Conservation (phyloP, 768 basidiomycete genomes). For the Termitomyces titanicus region DNA sequence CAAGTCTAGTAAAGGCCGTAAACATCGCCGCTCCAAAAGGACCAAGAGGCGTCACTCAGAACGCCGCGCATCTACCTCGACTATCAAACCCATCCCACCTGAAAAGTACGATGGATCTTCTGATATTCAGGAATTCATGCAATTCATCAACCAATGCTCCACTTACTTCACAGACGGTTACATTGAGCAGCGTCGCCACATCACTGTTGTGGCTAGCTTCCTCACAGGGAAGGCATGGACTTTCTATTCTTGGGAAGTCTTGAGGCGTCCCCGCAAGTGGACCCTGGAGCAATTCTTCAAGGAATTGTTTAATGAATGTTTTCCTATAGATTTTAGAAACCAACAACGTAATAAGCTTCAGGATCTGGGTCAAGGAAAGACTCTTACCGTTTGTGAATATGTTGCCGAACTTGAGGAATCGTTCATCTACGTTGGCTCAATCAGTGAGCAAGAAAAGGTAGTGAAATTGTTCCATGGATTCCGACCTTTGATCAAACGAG, state of each 20-base stretch:
- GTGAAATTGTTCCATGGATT: conserved; percentile 33
- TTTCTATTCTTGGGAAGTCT: conserved; percentile 1
- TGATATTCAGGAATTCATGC: conserved; percentile 6
- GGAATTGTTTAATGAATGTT: conserved; percentile 5
- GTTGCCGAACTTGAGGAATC: conserved; percentile 26
- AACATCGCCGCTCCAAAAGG: too few species aligned
- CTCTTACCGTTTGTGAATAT: conserved; percentile 22
- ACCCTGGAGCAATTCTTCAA: conserved; percentile 1
- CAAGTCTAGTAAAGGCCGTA: too few species aligned
- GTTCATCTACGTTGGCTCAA: conserved; percentile 24
- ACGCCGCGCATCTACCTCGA: too few species aligned
- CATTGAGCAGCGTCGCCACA: not conserved
- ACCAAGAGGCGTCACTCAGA: too few species aligned
- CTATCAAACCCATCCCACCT: conserved; percentile 15
- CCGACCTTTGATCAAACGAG: conserved; percentile 19
- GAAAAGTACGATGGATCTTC: conserved; percentile 13
- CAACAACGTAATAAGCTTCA: conserved; percentile 23
- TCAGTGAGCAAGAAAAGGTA: conserved; percentile 21
- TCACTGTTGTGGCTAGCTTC: not conserved
- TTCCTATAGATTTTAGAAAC: conserved; percentile 15
- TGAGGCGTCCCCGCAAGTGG: not conserved
- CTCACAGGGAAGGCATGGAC: not conserved
- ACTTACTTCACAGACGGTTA: conserved; percentile 9
- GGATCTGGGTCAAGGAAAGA: conserved; percentile 17
- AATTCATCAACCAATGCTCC: conserved; percentile 12